Base-by-base conservation (phyloP, 2,329 filamentous ascomycete species). In the Neonectria sp. region DNA sequence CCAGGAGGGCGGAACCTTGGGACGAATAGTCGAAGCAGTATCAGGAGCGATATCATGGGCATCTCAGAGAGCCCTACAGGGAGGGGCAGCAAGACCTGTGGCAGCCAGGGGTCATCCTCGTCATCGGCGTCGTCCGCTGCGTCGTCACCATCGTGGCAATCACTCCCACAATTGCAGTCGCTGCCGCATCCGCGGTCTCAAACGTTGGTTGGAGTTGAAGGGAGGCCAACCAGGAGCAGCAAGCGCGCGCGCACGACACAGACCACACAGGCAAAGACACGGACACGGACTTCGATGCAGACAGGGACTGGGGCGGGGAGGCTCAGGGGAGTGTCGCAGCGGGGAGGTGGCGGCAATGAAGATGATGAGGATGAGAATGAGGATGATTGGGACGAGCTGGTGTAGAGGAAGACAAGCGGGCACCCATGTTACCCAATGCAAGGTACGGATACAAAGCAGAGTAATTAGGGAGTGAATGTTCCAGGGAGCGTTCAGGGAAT, bases 361-460 rank as follows among this genome's bases (percentile, higher is more conserved):
- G 56, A 37, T 25, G 45, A 27, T 15, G 52, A 33, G 24, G 29
- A 43, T 21, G 52, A 55, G 15, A 12, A 35, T 21, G 60, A 51
- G 27, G 68, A 69, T 69, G 71, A 72, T 55, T 68, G 69, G 71
- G 71, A 73, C 60, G 71, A 74, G 57, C 33, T 73, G 60, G 13
- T 68, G 13, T 74, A 55, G 45, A 37, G 11, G 11, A 12, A 37
- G 12, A 4, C 35, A 15, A 37, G 35, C 13, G 21, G 21, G 27
- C 24, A 59, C 6, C n/a, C 24, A 37, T 33, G 60, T 45, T 27
- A 2, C 15, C 13, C 35, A n/a, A 56, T 49, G 43, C 6, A 48
- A 31, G 25, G 45, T 25, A 33, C 31, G 11, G 8, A 33, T 7
- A 33, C 11, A 8, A 33, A 3, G 31, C 3, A 33, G 31, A 11